phyloP scores from a whole-genome alignment of 768 basidiomycete species.

The Crassisporium funariophilum region DNA sequence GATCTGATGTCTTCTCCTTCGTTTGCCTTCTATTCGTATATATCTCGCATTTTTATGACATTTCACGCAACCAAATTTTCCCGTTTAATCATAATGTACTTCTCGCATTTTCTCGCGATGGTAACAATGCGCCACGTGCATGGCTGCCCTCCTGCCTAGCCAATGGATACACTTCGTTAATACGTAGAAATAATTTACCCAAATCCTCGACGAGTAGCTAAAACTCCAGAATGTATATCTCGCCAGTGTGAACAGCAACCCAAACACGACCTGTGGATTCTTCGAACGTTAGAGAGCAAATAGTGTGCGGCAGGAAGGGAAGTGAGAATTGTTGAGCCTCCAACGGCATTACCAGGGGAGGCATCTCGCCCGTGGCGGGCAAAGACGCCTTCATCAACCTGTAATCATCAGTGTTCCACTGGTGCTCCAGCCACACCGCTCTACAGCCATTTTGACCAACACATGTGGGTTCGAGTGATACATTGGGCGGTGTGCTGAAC shows the following conservation, averaged over 20 bases:
- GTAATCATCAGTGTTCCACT: conserved; percentile 50
- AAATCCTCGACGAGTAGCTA: too few species aligned
- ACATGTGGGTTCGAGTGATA: conserved; percentile 34
- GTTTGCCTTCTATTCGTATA: too few species aligned
- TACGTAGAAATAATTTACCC: too few species aligned
- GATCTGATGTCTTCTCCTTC: too few species aligned
- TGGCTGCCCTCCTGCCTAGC: too few species aligned
- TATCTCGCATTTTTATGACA: too few species aligned
- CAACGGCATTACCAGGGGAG: conserved; percentile 36
- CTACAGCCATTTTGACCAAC: conserved; percentile 46
- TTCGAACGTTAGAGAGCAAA: conserved; percentile 53
- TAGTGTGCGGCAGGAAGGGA: conserved; percentile 50
- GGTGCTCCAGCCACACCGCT: conserved; percentile 55
- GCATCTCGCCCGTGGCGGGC: conserved; percentile 17
- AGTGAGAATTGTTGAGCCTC: conserved; percentile 49
- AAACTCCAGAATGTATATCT: conserved; percentile 51
- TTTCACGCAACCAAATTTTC: too few species aligned
- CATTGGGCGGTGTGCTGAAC: conserved; percentile 26
- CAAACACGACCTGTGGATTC: conserved; percentile 55
- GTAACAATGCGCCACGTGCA: too few species aligned
- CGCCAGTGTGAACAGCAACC: conserved; percentile 53
- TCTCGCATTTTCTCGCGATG: too few species aligned
- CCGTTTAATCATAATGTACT: too few species aligned
- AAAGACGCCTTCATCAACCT: conserved; percentile 56
- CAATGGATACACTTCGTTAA: too few species aligned